These are phyloP conservation scores for Leccinum ochraceum DNA, from an alignment of 768 basidiomycete genomes.

Conservation along the genomic window DNA sequence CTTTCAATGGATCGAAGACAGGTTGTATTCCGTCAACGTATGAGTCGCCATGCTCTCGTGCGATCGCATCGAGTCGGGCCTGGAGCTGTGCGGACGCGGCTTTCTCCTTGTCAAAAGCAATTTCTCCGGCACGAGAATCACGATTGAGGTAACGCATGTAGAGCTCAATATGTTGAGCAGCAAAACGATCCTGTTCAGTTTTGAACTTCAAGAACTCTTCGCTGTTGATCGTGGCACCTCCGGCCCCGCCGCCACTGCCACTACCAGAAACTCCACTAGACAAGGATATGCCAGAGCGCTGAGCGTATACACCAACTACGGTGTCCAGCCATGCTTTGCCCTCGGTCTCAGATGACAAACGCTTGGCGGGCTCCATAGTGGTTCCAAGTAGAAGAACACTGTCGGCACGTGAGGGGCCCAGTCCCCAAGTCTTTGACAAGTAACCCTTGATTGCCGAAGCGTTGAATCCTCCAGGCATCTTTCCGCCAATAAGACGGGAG, in stretches of 20 bases:
- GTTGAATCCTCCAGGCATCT: constrained; percentile 99
- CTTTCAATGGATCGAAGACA: constrained; percentile 91
- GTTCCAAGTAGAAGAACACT: constrained; percentile 88
- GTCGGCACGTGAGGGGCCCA: constrained; percentile 89
- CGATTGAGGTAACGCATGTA: constrained; percentile 96
- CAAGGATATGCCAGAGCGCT: constrained; percentile 85
- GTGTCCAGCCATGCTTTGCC: constrained; percentile 93
- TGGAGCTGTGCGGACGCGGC: constrained; percentile 71
- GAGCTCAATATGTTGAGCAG: constrained; percentile 89
- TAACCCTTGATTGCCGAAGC: constrained; percentile 86
- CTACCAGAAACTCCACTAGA: constrained; percentile 65
- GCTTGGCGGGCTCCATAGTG: constrained; percentile 92
- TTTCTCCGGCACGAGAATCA: constrained; percentile 91
- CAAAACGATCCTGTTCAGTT: constrained; percentile 88
- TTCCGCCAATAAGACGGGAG: constrained; percentile 88
- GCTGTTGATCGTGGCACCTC: constrained; percentile 93
- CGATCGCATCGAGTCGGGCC: constrained; percentile 83
- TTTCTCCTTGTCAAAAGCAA: constrained; percentile 86
- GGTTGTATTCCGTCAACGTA: constrained; percentile 97
- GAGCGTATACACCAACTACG: constrained; percentile 82
- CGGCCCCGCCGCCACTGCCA: constrained; percentile 56
- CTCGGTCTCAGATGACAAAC: constrained; percentile 86
- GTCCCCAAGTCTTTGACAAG: constrained; percentile 91
- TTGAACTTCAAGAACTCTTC: constrained; percentile 99
- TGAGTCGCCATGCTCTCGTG: constrained; percentile 87